These are phyloP conservation scores for Barnettozyma sucrosica DNA, from an alignment of 805 yeast species.

Conservation along the genomic window DNA sequence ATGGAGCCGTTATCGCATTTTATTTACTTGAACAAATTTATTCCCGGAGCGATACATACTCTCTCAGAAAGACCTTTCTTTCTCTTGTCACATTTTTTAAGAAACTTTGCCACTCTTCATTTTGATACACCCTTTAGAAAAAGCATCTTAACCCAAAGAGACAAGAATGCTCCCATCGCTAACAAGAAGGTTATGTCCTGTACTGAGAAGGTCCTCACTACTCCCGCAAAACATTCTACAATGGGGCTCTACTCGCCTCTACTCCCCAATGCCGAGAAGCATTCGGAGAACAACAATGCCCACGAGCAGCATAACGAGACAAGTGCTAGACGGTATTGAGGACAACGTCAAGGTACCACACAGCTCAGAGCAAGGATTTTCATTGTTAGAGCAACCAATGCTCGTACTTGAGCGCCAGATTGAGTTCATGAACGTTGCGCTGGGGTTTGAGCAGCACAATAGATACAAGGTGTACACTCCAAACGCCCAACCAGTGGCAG, in stretches of 20 bases:
- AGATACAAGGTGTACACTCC: conserved; percentile 68
- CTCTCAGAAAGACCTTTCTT: no score
- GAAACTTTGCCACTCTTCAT: neutral
- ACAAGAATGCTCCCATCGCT: neutral
- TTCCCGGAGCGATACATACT: no score
- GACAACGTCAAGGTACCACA: neutral
- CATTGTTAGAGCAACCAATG: conserved; percentile 54
- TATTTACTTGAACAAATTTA: no score
- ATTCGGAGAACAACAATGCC: neutral
- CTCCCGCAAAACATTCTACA: neutral
- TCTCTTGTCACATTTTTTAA: no score
- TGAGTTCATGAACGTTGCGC: conserved; percentile 78
- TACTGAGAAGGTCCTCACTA: neutral
- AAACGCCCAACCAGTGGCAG: conserved; percentile 70
- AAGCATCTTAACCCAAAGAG: neutral
- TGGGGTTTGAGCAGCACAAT: conserved; percentile 92
- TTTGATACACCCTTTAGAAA: neutral
- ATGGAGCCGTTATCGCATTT: no score
- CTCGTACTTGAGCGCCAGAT: conserved; percentile 82
- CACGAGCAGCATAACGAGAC: neutral
- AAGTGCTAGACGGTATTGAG: neutral
- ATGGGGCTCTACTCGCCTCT: neutral
- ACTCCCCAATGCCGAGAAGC: conserved; percentile 13
- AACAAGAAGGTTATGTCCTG: neutral
- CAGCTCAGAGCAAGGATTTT: neutral